Conservation (phyloP, 2,329 filamentous ascomycete genomes). For the Aspergillus ochraceoroseus region DNA sequence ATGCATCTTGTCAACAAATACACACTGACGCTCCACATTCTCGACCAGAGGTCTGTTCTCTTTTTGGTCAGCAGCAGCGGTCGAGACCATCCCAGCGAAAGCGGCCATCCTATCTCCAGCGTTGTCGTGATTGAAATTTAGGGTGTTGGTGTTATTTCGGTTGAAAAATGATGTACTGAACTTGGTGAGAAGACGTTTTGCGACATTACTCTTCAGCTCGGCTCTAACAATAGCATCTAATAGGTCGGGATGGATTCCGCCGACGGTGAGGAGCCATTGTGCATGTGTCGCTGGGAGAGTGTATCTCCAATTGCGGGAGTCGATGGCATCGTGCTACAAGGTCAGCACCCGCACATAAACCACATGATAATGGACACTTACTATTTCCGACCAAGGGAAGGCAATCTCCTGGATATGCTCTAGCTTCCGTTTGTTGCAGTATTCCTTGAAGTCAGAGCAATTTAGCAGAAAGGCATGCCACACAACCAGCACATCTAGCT, state of each 20-base stretch:
- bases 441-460: slow-evolving; percentile 63
- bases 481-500: slow-evolving; percentile 66
- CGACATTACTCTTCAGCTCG: neutral
- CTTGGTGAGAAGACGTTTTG: neutral
- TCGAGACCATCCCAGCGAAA: neutral
- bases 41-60: slow-evolving; percentile 27
- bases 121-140: neutral
- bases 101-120: neutral
- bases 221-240: slow-evolving; percentile 4
- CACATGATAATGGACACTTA: neutral
- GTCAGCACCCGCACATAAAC: neutral
- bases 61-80: neutral
- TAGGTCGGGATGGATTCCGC: slow-evolving; percentile 6
- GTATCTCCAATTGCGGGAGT: slow-evolving; percentile 14
- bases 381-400: slow-evolving; percentile 60
- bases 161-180: neutral
- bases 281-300: neutral
- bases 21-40: slow-evolving; percentile 41
- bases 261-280: slow-evolving; percentile 1
- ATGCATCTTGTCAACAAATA: slow-evolving; percentile 59
- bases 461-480: slow-evolving; percentile 75
- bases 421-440: slow-evolving; percentile 56
- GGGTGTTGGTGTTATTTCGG: no score
- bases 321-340: slow-evolving; percentile 16
- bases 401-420: slow-evolving; percentile 54